Percentiles rank a stretch among this genome's conserved stretches.
Evolutionary conservation across 805 yeast genomes (phyloP).

Genomic region (Jamesozyma jinghongensis): DNA sequence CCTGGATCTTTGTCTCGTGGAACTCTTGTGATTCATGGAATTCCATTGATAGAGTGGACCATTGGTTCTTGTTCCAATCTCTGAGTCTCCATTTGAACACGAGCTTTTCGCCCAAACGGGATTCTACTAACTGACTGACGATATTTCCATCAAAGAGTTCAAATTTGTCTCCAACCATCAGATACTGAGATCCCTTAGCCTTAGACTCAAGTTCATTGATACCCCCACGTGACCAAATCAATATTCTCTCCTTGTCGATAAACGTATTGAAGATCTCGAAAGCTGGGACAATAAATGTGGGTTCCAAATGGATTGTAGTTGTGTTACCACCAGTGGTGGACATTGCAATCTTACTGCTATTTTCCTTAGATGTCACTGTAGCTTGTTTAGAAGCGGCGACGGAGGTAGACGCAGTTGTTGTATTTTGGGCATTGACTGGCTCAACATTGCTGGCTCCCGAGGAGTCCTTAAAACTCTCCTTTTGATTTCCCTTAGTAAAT

Average conservation of each 20-base stretch:
- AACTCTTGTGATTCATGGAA: conserved; percentile 59
- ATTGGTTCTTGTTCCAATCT: conserved; percentile 84
- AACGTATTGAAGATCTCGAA: conserved; percentile 75
- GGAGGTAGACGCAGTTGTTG: conserved; percentile 10
- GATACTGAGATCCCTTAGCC: conserved; percentile 38
- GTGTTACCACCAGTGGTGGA: conserved; percentile 46
- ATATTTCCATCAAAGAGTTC: conserved; percentile 83
- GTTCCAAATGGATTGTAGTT: conserved; percentile 64
- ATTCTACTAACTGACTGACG: conserved; percentile 52
- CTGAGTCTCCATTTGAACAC: conserved; percentile 78
- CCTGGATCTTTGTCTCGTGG: conserved; percentile 75
- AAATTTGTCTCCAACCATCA: conserved; percentile 50
- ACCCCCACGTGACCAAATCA: conserved; percentile 84
- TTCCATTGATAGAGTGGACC: conserved; percentile 54
- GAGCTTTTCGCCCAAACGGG: conserved; percentile 40
- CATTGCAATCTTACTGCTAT: background rate
- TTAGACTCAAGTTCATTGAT: conserved; percentile 29
- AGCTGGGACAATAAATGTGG: conserved; percentile 79
- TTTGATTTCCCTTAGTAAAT: conserved; percentile 45
- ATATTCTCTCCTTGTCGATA: conserved; percentile 63
- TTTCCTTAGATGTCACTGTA: background rate
- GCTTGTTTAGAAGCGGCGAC: conserved; percentile 1
- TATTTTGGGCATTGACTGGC: conserved; percentile 2
- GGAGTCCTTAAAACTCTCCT: conserved; percentile 20
- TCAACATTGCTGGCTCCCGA: background rate